These are phyloP conservation scores for Quercus gilva DNA, from an alignment of 306 rosid species.

Conservation along the genomic window DNA sequence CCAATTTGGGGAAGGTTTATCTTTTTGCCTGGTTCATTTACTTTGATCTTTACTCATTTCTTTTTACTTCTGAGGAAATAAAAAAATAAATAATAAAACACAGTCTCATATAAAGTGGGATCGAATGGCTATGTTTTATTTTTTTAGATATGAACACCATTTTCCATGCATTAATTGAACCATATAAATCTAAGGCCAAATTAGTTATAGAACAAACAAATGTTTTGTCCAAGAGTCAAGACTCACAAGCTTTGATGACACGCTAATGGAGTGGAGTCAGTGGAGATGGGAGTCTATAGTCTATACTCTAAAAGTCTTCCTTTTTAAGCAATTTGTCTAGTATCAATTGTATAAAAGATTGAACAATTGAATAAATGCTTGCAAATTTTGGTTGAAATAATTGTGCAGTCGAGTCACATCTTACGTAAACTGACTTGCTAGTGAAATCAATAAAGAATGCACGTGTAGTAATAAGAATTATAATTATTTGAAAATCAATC, in stretches of 20 bases:
- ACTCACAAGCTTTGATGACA: too few species aligned
- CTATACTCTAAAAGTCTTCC: background rate
- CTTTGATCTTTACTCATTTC: too few species aligned
- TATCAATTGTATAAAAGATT: too few species aligned
- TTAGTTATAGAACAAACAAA: conserved; percentile 5
- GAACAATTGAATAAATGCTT: background rate
- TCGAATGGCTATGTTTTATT: background rate
- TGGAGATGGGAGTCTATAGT: background rate
- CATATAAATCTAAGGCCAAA: background rate
- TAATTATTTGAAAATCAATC: background rate
- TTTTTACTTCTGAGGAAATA: too few species aligned
- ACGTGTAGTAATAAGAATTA: background rate
- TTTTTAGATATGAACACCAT: conserved; percentile 2
- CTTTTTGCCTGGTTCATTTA: too few species aligned
- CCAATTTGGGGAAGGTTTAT: too few species aligned
- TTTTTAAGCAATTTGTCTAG: background rate
- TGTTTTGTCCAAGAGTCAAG: too few species aligned
- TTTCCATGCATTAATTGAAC: background rate
- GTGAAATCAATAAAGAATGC: background rate
- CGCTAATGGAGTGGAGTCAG: background rate
- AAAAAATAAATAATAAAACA: too few species aligned
- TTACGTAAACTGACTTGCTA: background rate
- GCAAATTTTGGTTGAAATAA: background rate
- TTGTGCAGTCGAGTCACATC: background rate
- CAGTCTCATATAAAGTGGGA: too few species aligned